Percentiles rank a stretch among this genome's conserved stretches.
Evolutionary conservation across 257 asterid genomes (phyloP).

Genomic region (Datura wrightii): DNA sequence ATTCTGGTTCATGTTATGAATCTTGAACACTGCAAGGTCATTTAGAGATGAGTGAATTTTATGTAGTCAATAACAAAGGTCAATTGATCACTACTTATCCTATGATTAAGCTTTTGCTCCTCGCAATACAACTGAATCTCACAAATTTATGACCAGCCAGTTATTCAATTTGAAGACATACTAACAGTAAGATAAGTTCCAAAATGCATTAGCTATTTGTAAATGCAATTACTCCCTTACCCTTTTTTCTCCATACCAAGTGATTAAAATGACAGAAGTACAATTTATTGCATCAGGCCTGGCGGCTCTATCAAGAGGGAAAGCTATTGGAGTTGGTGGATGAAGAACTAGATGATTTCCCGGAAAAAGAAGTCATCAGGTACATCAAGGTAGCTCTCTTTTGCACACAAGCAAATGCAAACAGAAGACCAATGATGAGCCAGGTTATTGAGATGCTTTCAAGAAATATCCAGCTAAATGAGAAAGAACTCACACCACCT

Average conservation of each 20-base stretch:
- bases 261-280: not conserved
- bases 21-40: not conserved
- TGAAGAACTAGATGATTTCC: slow-evolving; percentile 65
- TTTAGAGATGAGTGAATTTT: not conserved
- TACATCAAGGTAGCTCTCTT: slow-evolving; percentile 85
- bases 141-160: too few relatives aligned
- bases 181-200: too few relatives aligned
- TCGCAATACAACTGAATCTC: not conserved
- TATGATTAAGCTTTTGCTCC: not conserved
- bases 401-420: slow-evolving; percentile 82
- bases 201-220: not conserved
- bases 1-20: not conserved
- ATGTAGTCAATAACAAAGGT: not conserved
- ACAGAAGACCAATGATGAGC: slow-evolving; percentile 89
- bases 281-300: slow-evolving; percentile 52
- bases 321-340: slow-evolving; percentile 76
- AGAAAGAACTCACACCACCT: slow-evolving; percentile 77
- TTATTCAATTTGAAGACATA: too few relatives aligned
- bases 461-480: slow-evolving; percentile 69
- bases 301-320: slow-evolving; percentile 74
- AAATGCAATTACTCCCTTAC: not conserved
- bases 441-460: slow-evolving; percentile 85
- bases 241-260: not conserved
- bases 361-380: slow-evolving; percentile 64
- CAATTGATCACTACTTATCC: not conserved